Conservation (phyloP, 202 grass and related monocot species). For the Schoenoplectus tabernaemontani region DNA sequence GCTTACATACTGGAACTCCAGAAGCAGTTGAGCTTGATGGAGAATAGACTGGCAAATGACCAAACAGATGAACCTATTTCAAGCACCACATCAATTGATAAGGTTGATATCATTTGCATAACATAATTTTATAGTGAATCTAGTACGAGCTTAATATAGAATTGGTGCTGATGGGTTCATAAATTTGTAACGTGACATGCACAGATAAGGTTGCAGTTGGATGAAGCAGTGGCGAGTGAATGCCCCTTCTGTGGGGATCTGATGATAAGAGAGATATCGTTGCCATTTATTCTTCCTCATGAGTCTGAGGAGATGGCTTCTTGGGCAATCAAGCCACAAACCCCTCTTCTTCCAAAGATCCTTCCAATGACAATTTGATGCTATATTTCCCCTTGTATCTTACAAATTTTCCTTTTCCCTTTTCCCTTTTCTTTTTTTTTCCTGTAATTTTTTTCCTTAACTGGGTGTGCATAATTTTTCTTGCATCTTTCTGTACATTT, state of each 20-base stretch:
- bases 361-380: constrained; percentile 80
- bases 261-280: constrained; percentile 88
- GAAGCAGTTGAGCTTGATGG: constrained; percentile 68
- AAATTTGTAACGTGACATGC: not conserved
- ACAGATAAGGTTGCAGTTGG: constrained; percentile 77
- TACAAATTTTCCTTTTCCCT: not conserved
- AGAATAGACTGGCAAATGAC: constrained; percentile 45
- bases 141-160: not conserved
- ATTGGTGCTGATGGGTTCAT: not conserved
- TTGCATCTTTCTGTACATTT: not conserved
- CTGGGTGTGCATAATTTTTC: not conserved
- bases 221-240: constrained; percentile 85
- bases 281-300: constrained; percentile 60
- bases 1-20: constrained; percentile 89
- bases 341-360: constrained; percentile 46
- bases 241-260: constrained; percentile 93
- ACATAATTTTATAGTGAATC: not conserved
- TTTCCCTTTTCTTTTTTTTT: not conserved
- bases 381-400: not conserved
- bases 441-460: not conserved
- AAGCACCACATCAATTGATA: constrained; percentile 49
- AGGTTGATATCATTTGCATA: constrained; percentile 33
- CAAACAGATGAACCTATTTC: constrained; percentile 44
- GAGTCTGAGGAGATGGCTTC: constrained; percentile 63
- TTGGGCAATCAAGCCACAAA: constrained; percentile 77